Base-by-base conservation (phyloP, 2,329 filamentous ascomycete species). In the Colletotrichum falcatum region DNA sequence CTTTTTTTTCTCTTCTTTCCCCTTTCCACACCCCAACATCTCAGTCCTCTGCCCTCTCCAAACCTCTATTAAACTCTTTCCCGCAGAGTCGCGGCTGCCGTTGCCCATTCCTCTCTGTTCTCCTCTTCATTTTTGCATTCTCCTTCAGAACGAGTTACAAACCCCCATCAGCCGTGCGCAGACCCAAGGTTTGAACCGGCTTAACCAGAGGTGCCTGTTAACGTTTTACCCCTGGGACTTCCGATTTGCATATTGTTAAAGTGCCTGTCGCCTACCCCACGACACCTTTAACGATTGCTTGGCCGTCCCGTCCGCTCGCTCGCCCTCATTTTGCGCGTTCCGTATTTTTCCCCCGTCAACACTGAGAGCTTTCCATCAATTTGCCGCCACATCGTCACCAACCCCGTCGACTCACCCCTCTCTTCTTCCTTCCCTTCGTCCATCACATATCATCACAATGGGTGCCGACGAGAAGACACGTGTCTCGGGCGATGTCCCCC, bases 401-500 rank as follows among this genome's bases (percentile, higher is more conserved):
- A 42, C 30, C n/a, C 61, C 58, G 58, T 30, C 20, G 37, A 42
- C 30, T 61, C 62, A 18, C 48, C 39, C 30, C 39, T 44, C 33
- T 12, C 37, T 51, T 37, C 42, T 26, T 16, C 18, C 30, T 26
- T 49, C 30, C 30, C 30, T 14, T 48, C 44, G 42, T 46, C 23
- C 48, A 64, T n/a, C 55, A 39, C 61, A 51, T 54, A 53, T 39
- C 33, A 48, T 68, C 61, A 68, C 49, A 59, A 75, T 75, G 74
- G 66, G 67, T 56, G 65, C 73, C 77, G 92, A 92, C 79, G 93
- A 97, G 82, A 98, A 97, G 84, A 91, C 88, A 76, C 92, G 95
- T 79, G 87, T 90, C 77, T 97, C 94, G 56, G 92, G 92, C 81
- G 95, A 97, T 81, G 85, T 88, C 76, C 84, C 88, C 67, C 88